Conservation (phyloP, 2,329 filamentous ascomycete genomes). For the Ustilaginoidea virens region DNA sequence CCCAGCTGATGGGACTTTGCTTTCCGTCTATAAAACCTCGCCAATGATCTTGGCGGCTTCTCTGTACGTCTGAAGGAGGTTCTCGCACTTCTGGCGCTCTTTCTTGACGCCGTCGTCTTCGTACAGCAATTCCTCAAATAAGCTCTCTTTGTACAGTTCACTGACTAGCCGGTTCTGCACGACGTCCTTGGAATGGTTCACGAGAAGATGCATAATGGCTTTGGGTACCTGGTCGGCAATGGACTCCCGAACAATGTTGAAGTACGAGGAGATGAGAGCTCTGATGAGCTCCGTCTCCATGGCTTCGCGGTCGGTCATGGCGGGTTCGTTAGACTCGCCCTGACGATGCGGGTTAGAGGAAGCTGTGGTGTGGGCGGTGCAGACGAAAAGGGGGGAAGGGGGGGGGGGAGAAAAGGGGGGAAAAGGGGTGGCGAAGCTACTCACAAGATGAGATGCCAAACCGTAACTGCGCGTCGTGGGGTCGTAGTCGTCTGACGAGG, state of each 20-base stretch:
- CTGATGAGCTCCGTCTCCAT: conserved; percentile 97
- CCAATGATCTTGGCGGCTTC: conserved; percentile 97
- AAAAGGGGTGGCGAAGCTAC: too few species aligned
- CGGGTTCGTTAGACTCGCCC: conserved; percentile 56
- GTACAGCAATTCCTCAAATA: conserved; percentile 88
- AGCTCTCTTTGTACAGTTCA: conserved; percentile 79
- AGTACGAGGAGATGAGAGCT: conserved; percentile 92
- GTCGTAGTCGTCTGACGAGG: conserved; percentile 27
- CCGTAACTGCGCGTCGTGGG: conserved; percentile 22
- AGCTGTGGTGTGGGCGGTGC: too few species aligned
- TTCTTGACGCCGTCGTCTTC: conserved; percentile 97
- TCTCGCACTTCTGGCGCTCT: conserved; percentile 97
- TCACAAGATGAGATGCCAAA: conserved; percentile 42
- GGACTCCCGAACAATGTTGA: conserved; percentile 97
- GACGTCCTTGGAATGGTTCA: conserved; percentile 96
- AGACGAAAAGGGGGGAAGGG: too few species aligned
- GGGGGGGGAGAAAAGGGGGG: too few species aligned
- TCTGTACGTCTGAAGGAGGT: conserved; percentile 84
- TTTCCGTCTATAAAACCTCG: conserved; percentile 57
- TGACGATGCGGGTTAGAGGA: conserved; percentile 16
- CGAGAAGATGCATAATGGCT: conserved; percentile 94
- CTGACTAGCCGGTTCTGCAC: conserved; percentile 95
- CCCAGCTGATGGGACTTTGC: too few species aligned
- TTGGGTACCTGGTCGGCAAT: conserved; percentile 98
- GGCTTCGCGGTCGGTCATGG: conserved; percentile 85